Conservation (phyloP, 1,139 yeast genomes). For the Magnusiomyces suaveolens region DNA sequence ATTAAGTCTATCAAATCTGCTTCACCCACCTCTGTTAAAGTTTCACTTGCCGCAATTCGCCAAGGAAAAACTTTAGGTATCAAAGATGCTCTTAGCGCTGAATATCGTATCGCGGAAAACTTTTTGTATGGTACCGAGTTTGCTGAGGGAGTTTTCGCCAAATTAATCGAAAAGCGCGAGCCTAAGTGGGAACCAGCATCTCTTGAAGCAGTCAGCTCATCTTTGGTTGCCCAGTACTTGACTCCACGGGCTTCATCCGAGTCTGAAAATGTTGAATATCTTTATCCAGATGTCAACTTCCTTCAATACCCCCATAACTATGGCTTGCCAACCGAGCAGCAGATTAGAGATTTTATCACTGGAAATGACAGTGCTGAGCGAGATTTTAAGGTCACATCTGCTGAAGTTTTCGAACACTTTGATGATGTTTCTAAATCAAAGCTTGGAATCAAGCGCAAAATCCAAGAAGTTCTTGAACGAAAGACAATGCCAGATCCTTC, state of each 20-base stretch:
- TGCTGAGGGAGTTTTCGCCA: conserved; percentile 65
- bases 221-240: conserved; percentile 4
- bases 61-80: conserved; percentile 53
- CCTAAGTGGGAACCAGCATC: conserved; percentile 44
- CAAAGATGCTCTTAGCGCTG: conserved; percentile 59
- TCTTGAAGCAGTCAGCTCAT: conserved; percentile 27
- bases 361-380: conserved; percentile 56
- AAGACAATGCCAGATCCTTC: conserved; percentile 4
- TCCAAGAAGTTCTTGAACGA: conserved; percentile 1
- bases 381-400: conserved; percentile 55
- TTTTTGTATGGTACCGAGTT: conserved; percentile 59
- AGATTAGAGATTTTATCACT: conserved; percentile 48
- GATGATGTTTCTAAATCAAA: conserved; percentile 34
- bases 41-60: conserved; percentile 61
- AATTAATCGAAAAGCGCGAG: conserved; percentile 55
- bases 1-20: conserved; percentile 45
- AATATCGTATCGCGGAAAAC: conserved; percentile 68
- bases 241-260: conserved; percentile 21
- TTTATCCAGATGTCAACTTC: conserved; percentile 44
- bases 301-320: conserved; percentile 60
- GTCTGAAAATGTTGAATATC: conserved; percentile 32
- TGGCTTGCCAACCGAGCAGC: conserved; percentile 68
- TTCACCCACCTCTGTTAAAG: conserved; percentile 72
- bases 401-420: conserved; percentile 58
- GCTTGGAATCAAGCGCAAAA: conserved; percentile 3